Conservation (phyloP, 352 stramenopile genomes). For the Phytophthora ohioensis region DNA sequence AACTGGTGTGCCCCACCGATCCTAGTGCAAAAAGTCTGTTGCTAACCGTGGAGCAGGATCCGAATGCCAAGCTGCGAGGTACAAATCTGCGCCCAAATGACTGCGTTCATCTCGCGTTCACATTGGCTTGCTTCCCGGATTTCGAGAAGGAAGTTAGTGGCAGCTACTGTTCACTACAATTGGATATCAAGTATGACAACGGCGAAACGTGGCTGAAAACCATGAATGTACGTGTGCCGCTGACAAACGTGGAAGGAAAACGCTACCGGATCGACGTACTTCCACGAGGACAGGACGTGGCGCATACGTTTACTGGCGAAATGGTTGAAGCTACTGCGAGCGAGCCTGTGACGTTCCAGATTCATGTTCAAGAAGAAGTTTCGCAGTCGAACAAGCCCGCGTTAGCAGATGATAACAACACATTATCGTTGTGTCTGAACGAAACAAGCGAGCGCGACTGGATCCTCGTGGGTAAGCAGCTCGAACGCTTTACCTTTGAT, state of each 20-base stretch:
- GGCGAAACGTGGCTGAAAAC: slow-evolving; percentile 28
- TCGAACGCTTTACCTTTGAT: slow-evolving; percentile 54
- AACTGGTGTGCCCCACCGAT: slow-evolving; percentile 18
- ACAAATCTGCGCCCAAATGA: slow-evolving; percentile 44
- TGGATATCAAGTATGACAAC: slow-evolving; percentile 24
- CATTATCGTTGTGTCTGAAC: slow-evolving; percentile 60
- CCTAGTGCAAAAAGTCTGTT: neutral
- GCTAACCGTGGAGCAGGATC: slow-evolving; percentile 42
- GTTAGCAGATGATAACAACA: neutral
- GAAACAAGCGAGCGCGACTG: slow-evolving; percentile 65
- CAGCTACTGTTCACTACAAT: slow-evolving; percentile 27
- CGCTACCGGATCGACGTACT: slow-evolving; percentile 56
- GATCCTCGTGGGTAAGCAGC: slow-evolving; percentile 73
- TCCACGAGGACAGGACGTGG: slow-evolving; percentile 23
- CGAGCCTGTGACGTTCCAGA: slow-evolving; percentile 60
- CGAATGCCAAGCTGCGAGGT: slow-evolving; percentile 44
- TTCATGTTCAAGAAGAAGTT: slow-evolving; percentile 47
- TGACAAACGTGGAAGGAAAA: slow-evolving; percentile 38
- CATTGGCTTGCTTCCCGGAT: slow-evolving; percentile 25
- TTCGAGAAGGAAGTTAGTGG: slow-evolving; percentile 23
- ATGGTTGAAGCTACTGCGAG: slow-evolving; percentile 29
- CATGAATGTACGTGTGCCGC: slow-evolving; percentile 38
- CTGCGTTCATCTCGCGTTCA: slow-evolving; percentile 53
- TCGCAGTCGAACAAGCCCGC: slow-evolving; percentile 12
- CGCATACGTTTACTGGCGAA: slow-evolving; percentile 7